Evolutionary conservation across 2,329 filamentous ascomycete species (phyloP), one percentile per base, ranked within the genome.

Genomic region (Sphaerostilbella broomeana): DNA sequence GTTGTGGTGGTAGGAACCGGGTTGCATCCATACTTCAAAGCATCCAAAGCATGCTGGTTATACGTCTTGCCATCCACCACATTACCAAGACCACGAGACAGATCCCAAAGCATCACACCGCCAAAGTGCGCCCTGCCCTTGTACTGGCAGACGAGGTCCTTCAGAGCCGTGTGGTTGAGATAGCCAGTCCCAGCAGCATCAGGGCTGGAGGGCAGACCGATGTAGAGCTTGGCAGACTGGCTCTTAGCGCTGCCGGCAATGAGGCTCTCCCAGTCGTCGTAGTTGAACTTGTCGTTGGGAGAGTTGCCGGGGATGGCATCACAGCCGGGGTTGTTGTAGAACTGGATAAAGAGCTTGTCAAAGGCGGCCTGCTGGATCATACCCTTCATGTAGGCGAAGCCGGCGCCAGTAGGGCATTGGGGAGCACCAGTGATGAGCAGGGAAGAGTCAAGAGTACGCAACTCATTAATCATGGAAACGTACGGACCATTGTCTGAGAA

Each of bases 101-200:
- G 57, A 35, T 72, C 69, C 66, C 65, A 71, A 15, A 72, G 49
- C 31, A 67, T 69, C 33, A 70, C 52, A 48, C 68, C 69, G 12
- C 64, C 68, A 39, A 69, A 71, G 44, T 62, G 55, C 6, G 47
- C n/a, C 13, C 55, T 56, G 26, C 51, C 52, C 44, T 62, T 59
- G 47, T 61, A 55, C 36, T 57, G 31, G 47, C 67, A 65, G 44
- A 72, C 55, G 20, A 71, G 47, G 4, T 57, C 44, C 49, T 62
- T 55, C 24, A 67, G 48, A 6, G 49, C 46, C 1, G 44, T 40
- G 4, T 61, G 60, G 17, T 45, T 39, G 18, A 69, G 49, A 46
- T 69, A 69, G 11, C 57, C 57, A 6, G 53, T 37, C 18, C 44
- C 50, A 3, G 58, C 61, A 13, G 56, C 50, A 0, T 30, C 40